Percentiles rank a stretch among this genome's conserved stretches.
phyloP scores from a whole-genome alignment of 768 basidiomycete genomes.

The Lactifluus subvellereus region DNA sequence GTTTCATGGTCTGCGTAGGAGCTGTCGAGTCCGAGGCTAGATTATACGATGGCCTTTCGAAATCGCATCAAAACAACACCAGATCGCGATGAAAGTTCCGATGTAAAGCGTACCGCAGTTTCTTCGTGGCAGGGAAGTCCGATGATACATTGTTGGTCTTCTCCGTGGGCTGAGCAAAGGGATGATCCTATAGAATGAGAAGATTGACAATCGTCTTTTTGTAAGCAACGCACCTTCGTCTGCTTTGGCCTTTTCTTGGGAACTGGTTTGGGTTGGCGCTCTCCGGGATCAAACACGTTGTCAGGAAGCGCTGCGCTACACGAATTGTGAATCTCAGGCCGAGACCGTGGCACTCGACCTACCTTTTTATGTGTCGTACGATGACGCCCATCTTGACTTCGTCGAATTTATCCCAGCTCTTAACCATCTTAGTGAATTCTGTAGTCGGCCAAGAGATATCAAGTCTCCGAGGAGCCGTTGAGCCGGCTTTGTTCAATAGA shows the following conservation, averaged over 20 bases:
- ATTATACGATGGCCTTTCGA: constrained; percentile 22
- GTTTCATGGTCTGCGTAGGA: constrained; percentile 7
- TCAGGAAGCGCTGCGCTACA: constrained; percentile 70
- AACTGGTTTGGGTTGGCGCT: constrained; percentile 61
- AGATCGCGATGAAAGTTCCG: constrained; percentile 9
- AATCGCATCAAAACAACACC: constrained; percentile 15
- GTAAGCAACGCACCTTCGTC: constrained; percentile 40
- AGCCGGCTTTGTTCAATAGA: constrained; percentile 48
- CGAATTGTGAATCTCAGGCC: constrained; percentile 11
- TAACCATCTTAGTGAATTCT: constrained; percentile 91
- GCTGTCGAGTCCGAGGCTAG: constrained; percentile 11
- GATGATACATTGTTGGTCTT: constrained; percentile 21
- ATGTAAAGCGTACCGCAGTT: constrained; percentile 22
- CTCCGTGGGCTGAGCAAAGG: constrained; percentile 14
- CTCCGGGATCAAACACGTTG: constrained; percentile 74
- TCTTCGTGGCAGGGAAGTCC: constrained; percentile 24
- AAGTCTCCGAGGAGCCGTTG: constrained; percentile 71
- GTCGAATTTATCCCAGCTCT: constrained; percentile 93
- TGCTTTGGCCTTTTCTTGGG: constrained; percentile 69
- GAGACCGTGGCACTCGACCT: neutral
- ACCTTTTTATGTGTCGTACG: constrained; percentile 92
- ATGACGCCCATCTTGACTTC: constrained; percentile 90
- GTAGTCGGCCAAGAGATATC: constrained; percentile 97
- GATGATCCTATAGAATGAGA: neutral
- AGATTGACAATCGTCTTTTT: neutral